Evolutionary conservation across 2,329 filamentous ascomycete genomes (phyloP).

Genomic region (Colletotrichum tanaceti): DNA sequence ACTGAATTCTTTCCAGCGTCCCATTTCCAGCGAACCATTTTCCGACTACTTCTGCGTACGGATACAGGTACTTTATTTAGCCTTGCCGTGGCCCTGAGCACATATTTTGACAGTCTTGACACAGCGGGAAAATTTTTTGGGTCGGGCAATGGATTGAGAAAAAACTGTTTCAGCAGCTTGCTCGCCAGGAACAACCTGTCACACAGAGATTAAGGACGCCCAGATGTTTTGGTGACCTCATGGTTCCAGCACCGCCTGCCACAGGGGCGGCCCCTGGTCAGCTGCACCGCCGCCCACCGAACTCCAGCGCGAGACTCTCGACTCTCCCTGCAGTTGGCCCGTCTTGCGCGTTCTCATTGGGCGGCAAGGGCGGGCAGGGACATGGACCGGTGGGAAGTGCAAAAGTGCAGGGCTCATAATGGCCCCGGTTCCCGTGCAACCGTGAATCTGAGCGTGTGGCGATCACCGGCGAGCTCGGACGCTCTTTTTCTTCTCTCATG

Average conservation of each 20-base stretch:
- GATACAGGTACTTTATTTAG: too few species aligned
- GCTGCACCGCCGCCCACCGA: background rate
- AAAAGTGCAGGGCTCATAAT: constrained; percentile 26
- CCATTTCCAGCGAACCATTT: constrained; percentile 2
- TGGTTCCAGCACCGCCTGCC: constrained; percentile 20
- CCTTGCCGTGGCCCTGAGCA: background rate
- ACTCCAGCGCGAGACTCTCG: constrained; percentile 5
- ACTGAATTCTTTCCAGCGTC: background rate
- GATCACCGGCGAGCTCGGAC: constrained; percentile 35
- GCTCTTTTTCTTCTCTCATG: background rate
- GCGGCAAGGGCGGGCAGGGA: too few species aligned
- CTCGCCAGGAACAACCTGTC: constrained; percentile 30
- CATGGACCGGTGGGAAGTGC: constrained; percentile 8
- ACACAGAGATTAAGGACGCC: constrained; percentile 37
- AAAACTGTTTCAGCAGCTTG: constrained; percentile 23
- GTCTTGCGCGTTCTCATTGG: constrained; percentile 13
- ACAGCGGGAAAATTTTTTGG: background rate
- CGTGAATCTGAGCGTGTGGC: constrained; percentile 34
- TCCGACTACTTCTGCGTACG: background rate
- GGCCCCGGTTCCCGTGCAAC: constrained; percentile 31
- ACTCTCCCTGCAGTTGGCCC: constrained; percentile 5
- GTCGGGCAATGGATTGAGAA: background rate
- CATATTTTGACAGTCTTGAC: background rate
- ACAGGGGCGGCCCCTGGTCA: constrained; percentile 32
- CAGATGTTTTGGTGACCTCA: constrained; percentile 38